phyloP scores from a whole-genome alignment of 768 basidiomycete species.

The Pleurotus pulmonarius region DNA sequence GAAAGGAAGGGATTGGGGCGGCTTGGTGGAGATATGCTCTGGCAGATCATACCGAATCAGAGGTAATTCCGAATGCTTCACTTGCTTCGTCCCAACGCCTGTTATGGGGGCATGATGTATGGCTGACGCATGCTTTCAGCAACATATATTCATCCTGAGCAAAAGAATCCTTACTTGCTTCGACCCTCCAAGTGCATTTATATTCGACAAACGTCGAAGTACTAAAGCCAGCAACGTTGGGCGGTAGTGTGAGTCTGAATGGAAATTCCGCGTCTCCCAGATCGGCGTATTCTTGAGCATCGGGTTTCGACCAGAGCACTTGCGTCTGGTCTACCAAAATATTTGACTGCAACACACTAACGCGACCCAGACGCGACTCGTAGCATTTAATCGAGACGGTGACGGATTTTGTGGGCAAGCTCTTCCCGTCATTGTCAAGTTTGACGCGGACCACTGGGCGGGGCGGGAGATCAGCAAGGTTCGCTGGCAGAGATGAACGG shows the following conservation, averaged over 20 bases:
- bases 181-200: constrained; percentile 77
- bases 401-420: constrained; percentile 62
- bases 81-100: constrained; percentile 63
- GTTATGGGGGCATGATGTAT: constrained; percentile 63
- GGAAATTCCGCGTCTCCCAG: constrained; percentile 66
- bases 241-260: constrained; percentile 68
- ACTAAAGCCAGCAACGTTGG: constrained; percentile 59
- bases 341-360: constrained; percentile 55
- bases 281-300: constrained; percentile 50
- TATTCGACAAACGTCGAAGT: constrained; percentile 75
- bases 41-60: constrained; percentile 71
- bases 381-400: constrained; percentile 80
- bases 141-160: constrained; percentile 6
- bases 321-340: constrained; percentile 65
- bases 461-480: not conserved
- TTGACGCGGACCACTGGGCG: constrained; percentile 62
- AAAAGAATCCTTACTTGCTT: constrained; percentile 54
- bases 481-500: constrained; percentile 9
- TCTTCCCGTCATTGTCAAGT: constrained; percentile 67
- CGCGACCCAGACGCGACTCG: constrained; percentile 66
- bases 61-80: constrained; percentile 68
- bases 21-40: constrained; percentile 30
- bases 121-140: constrained; percentile 36
- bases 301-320: constrained; percentile 66
- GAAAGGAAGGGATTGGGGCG: constrained; percentile 29